Conservation (phyloP, 1,139 yeast genomes). For the Arxiozyma bovina region DNA sequence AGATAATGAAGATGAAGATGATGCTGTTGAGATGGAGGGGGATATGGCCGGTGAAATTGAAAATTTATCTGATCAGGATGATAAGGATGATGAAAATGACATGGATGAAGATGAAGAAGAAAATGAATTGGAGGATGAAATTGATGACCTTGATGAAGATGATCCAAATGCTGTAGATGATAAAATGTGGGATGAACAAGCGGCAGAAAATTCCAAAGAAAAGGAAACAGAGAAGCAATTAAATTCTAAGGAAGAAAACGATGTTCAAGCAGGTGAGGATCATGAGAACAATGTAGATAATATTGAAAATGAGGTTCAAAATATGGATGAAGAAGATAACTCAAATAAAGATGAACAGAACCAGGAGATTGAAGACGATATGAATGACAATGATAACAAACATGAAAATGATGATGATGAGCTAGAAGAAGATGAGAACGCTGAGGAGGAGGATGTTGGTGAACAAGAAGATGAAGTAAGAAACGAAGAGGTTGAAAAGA, state of each 20-base stretch:
- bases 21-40: conserved; percentile 90
- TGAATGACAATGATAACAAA: conserved; percentile 47
- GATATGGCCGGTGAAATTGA: conserved; percentile 94
- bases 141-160: conserved; percentile 79
- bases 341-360: conserved; percentile 48
- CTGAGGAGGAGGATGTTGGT: conserved; percentile 58
- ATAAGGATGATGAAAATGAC: conserved; percentile 45
- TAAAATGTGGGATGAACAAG: conserved; percentile 97
- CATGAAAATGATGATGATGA: conserved; percentile 57
- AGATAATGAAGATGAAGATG: conserved; percentile 47
- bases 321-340: conserved; percentile 48
- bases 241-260: conserved; percentile 46
- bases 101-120: conserved; percentile 41
- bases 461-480: conserved; percentile 72
- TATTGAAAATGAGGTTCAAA: conserved; percentile 35
- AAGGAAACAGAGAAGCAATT: conserved; percentile 65
- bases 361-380: conserved; percentile 55
- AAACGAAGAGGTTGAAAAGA: conserved; percentile 61
- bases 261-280: conserved; percentile 56
- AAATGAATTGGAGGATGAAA: conserved; percentile 78
- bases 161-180: conserved; percentile 96
- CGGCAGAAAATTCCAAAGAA: conserved; percentile 62
- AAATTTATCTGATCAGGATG: conserved; percentile 65
- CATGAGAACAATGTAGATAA: conserved; percentile 29
- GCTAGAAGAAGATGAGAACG: conserved; percentile 56